Base-by-base conservation (phyloP, 176 grass and related monocot species). In the Tillandsia fasciculata region DNA sequence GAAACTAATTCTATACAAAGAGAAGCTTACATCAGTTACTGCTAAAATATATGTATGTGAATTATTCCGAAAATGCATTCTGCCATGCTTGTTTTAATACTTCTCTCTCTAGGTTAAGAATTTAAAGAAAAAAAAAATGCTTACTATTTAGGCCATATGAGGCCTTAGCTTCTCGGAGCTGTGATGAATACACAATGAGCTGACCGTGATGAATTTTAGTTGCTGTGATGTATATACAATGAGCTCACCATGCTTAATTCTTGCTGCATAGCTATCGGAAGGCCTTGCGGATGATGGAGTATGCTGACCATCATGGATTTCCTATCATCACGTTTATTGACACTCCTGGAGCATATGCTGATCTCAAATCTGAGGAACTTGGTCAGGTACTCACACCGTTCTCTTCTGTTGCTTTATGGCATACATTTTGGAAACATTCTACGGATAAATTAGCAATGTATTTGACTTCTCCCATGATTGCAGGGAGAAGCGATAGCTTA, bases 301-400 rank as follows among this genome's bases (percentile, higher is more conserved):
- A 84, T 71, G 82, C 76, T 15, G 76, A 84, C 49, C 76, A 79
- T 26, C 70, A 84, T 18, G 50, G 71, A 15, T 76, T 84, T 75
- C 82, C 82, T 9, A 84, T 84, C 47, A 75, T 84, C 72, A 79
- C 82, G 56, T 84, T 84, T 79, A 72, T 84, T 2, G 82, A 79
- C 64, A 84, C 82, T 51, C 76, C 82, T 71, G 82, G 76, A 42
- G 82, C 82, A 71, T 84, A 70, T 75, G 65, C 82, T 70, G 82
- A 84, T 71, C 76, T 84, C 23, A 84, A 79, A 71, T 84, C 82
- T 79, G 71, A 84, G 72, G 82, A 84, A 69, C 82, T 84, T 63
- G 77, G 77, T 66, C 82, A 79, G 82, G 82, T 79, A 75, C 29
- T 74, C 14, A 33, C 73, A 49, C 50, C 64, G 15, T 29, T 51